phyloP scores from a whole-genome alignment of 176 grass and related monocot genomes.

The Cenchrus purpureus region DNA sequence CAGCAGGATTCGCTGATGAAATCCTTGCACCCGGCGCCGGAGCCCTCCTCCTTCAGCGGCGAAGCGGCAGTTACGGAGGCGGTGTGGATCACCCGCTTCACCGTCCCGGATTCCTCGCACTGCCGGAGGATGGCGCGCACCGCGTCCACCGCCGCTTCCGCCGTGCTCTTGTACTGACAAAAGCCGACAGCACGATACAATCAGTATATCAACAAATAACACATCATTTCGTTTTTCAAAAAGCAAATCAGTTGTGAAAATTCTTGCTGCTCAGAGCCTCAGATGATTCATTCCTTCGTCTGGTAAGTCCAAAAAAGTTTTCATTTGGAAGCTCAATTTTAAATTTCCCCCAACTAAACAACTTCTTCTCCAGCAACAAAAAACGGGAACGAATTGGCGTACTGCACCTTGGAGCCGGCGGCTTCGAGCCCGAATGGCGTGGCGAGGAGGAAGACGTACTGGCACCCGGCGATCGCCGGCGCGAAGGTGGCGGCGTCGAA shows the following conservation, averaged over 20 bases:
- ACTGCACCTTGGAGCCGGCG: conserved; percentile 46
- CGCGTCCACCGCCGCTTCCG: conserved; percentile 35
- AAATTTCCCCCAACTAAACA: not conserved
- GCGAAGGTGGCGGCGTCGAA: conserved; percentile 57
- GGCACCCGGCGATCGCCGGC: conserved; percentile 59
- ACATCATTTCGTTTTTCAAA: no score
- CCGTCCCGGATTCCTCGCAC: conserved; percentile 55
- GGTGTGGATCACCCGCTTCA: conserved; percentile 73
- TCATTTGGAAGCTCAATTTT: not conserved
- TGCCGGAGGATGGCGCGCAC: conserved; percentile 47
- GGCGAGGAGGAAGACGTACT: conserved; percentile 71
- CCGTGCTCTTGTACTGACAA: conserved; percentile 58
- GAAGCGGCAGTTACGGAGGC: conserved; percentile 55
- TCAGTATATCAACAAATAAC: not conserved
- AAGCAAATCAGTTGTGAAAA: not conserved
- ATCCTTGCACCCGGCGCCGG: conserved; percentile 16
- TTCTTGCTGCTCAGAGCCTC: not conserved
- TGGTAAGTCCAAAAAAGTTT: not conserved
- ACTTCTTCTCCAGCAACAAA: not conserved
- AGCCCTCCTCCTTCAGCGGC: conserved; percentile 43
- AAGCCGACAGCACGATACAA: not conserved
- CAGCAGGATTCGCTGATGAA: conserved; percentile 65
- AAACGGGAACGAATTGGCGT: not conserved
- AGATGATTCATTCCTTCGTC: not conserved
- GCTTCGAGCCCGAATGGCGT: conserved; percentile 39